phyloP scores from a whole-genome alignment of 805 yeast genomes.

The Metschnikowia dekortorum region DNA sequence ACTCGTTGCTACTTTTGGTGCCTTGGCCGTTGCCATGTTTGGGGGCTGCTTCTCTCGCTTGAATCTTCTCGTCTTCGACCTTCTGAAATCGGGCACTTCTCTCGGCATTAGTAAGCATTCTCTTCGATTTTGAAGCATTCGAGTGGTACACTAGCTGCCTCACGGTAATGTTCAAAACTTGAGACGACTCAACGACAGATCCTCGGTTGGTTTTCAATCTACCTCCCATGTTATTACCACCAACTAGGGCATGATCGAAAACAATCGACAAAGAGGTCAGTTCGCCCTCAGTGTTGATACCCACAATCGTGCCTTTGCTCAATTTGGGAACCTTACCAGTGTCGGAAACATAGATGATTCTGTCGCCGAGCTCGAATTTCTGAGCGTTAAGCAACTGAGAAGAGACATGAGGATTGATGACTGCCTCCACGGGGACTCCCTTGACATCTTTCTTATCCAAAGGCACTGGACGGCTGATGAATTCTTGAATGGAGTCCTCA shows the following conservation, averaged over 20 bases:
- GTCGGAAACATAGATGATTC: constrained; percentile 79
- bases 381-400: constrained; percentile 70
- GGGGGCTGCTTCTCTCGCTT: constrained; percentile 8
- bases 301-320: constrained; percentile 86
- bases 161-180: constrained; percentile 71
- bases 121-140: constrained; percentile 49
- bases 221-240: constrained; percentile 81
- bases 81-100: constrained; percentile 10
- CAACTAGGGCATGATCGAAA: constrained; percentile 77
- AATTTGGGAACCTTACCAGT: constrained; percentile 87
- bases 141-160: constrained; percentile 76
- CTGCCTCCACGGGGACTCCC: constrained; percentile 81
- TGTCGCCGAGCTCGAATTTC: constrained; percentile 79
- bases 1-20: constrained; percentile 28
- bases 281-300: constrained; percentile 52
- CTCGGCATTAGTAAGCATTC: constrained; percentile 24
- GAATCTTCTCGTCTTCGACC: constrained; percentile 3
- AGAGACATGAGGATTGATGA: constrained; percentile 71
- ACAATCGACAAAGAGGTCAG: constrained; percentile 68
- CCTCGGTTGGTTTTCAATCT: constrained; percentile 78
- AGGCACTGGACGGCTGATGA: constrained; percentile 41
- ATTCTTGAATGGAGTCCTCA: constrained; percentile 55
- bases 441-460: constrained; percentile 54
- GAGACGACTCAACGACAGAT: constrained; percentile 71
- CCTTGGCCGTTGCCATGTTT: constrained; percentile 12